Evolutionary conservation across 805 yeast species (phyloP).

Genomic region (Metschnikowia aberdeeniae): DNA sequence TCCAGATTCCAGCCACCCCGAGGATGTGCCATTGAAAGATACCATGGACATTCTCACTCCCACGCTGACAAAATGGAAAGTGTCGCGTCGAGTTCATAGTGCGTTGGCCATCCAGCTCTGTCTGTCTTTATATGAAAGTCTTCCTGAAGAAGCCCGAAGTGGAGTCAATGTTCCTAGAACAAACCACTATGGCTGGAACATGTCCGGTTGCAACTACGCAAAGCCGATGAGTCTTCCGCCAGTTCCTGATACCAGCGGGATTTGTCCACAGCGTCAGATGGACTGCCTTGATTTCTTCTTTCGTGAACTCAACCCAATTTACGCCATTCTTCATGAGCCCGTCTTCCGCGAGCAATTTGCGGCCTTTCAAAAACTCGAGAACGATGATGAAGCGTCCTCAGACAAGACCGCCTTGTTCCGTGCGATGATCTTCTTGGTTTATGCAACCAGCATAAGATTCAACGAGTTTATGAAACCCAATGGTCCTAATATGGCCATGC

Average conservation of each 20-base stretch:
- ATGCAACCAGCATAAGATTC: slow-evolving; percentile 50
- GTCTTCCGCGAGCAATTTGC: slow-evolving; percentile 49
- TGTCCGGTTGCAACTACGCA: slow-evolving; percentile 55
- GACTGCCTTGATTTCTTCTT: slow-evolving; percentile 41
- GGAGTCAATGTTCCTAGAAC: slow-evolving; percentile 46
- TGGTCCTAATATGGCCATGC: slow-evolving; percentile 18
- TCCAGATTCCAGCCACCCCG: background rate
- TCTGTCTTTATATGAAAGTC: slow-evolving; percentile 24
- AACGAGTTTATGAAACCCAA: slow-evolving; percentile 34
- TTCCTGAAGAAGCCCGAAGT: slow-evolving; percentile 30
- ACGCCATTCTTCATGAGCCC: slow-evolving; percentile 48
- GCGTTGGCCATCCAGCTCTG: slow-evolving; percentile 35
- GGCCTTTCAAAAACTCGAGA: slow-evolving; percentile 17
- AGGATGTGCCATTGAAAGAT: slow-evolving; percentile 15
- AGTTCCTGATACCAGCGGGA: slow-evolving; percentile 22
- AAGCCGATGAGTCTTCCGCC: slow-evolving; percentile 31
- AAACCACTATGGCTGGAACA: slow-evolving; percentile 65
- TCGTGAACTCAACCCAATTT: slow-evolving; percentile 48
- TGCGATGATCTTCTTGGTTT: slow-evolving; percentile 47
- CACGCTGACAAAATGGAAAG: slow-evolving; percentile 42
- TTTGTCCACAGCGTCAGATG: slow-evolving; percentile 5
- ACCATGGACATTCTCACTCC: slow-evolving; percentile 14
- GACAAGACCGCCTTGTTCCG: slow-evolving; percentile 45
- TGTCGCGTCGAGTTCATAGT: slow-evolving; percentile 44
- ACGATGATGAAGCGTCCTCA: slow-evolving; percentile 18